Evolutionary conservation across 2,329 filamentous ascomycete species (phyloP).

Genomic region (Aspergillus cejpii): DNA sequence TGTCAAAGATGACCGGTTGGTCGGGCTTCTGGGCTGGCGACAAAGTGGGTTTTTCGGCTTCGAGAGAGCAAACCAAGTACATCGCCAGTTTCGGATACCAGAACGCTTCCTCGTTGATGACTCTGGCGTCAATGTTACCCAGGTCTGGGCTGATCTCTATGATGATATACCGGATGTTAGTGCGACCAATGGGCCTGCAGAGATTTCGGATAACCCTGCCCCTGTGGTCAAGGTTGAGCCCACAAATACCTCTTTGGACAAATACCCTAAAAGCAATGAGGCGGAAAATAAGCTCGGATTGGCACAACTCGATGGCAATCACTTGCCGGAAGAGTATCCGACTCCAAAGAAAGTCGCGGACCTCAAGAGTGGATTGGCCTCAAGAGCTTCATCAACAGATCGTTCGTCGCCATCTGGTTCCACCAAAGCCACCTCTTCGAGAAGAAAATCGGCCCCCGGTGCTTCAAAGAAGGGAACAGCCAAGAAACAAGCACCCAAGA

Average conservation of each 20-base stretch:
- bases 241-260: constrained; percentile 24
- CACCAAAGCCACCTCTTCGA: constrained; percentile 27
- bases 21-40: constrained; percentile 37
- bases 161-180: constrained; percentile 18
- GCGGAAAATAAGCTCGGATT: constrained; percentile 22
- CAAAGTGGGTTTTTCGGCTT: constrained; percentile 37
- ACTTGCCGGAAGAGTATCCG: constrained; percentile 23
- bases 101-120: constrained; percentile 9
- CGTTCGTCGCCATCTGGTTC: constrained; percentile 36
- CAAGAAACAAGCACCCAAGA: constrained; percentile 36
- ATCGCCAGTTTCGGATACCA: constrained; percentile 28
- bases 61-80: constrained; percentile 29
- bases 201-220: constrained; percentile 16
- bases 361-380: constrained; percentile 34
- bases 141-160: constrained; percentile 35
- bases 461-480: constrained; percentile 35
- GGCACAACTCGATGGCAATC: constrained; percentile 22
- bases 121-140: constrained; percentile 13
- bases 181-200: constrained; percentile 9
- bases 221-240: constrained; percentile 35
- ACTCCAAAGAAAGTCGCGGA: constrained; percentile 37
- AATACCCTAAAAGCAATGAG: constrained; percentile 23
- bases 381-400: constrained; percentile 36
- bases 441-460: constrained; percentile 30
- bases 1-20: constrained; percentile 32